Conservation (phyloP, 768 basidiomycete species). For the Zangia roseola region DNA sequence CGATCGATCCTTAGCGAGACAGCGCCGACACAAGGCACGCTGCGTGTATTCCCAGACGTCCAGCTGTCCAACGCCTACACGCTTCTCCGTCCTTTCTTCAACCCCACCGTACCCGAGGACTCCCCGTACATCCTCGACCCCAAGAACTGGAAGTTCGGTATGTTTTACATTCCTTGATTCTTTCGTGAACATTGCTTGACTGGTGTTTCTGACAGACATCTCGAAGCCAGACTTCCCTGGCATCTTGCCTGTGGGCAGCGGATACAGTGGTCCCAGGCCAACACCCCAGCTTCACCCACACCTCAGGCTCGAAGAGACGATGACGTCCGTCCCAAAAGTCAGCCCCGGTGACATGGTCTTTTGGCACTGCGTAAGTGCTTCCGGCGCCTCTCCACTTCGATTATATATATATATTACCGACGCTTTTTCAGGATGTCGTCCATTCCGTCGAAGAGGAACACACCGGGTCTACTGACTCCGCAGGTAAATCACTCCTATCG, state of each 20-base stretch:
- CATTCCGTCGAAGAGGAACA: slow-evolving; percentile 52
- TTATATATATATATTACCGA: too few relatives aligned
- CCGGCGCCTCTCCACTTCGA: slow-evolving; percentile 7
- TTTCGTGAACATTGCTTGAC: slow-evolving; percentile 18
- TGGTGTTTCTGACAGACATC: slow-evolving; percentile 37
- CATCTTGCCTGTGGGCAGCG: slow-evolving; percentile 29
- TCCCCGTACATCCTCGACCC: slow-evolving; percentile 44
- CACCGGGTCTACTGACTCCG: slow-evolving; percentile 52
- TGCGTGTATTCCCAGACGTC: slow-evolving; percentile 68
- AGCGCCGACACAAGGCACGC: slow-evolving; percentile 65
- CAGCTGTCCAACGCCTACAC: slow-evolving; percentile 66
- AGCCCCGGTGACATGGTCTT: slow-evolving; percentile 76
- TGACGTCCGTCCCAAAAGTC: slow-evolving; percentile 71
- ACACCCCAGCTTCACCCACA: slow-evolving; percentile 65
- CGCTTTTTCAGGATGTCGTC: slow-evolving; percentile 37
- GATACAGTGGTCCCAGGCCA: slow-evolving; percentile 43
- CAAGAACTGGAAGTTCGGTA: slow-evolving; percentile 56
- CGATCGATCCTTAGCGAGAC: slow-evolving; percentile 45
- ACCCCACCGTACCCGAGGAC: slow-evolving; percentile 39
- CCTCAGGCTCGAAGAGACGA: slow-evolving; percentile 57
- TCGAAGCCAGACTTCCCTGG: slow-evolving; percentile 53
- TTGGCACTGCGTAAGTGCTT: slow-evolving; percentile 59
- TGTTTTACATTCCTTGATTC: slow-evolving; percentile 15
- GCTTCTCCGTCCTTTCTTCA: slow-evolving; percentile 78
- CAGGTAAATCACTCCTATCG: slow-evolving; percentile 36